A percentile compares a stretch with the other conserved stretches of the same genome.
These are phyloP conservation scores for Fusarium sp. DNA, from an alignment of 2,329 filamentous ascomycete species.

Conservation along the genomic window DNA sequence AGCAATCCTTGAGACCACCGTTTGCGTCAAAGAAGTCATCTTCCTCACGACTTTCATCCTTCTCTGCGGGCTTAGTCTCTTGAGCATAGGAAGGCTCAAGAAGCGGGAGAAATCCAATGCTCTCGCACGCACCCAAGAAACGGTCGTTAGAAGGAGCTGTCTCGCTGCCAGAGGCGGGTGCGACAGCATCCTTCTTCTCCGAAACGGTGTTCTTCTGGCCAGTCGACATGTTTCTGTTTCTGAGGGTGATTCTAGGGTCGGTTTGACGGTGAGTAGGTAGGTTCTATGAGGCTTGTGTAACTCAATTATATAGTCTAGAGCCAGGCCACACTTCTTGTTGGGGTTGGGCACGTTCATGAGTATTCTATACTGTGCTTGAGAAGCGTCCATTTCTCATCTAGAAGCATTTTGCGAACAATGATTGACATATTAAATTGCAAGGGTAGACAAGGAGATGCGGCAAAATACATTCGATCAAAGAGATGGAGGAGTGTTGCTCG, in stretches of 20 bases:
- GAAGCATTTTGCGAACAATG: background rate
- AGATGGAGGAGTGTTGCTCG: background rate
- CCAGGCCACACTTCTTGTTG: background rate
- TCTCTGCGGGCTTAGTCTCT: background rate
- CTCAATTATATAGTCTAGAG: background rate
- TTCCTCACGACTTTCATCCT: background rate
- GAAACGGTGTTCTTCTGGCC: background rate
- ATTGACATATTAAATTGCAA: background rate
- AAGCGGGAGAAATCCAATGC: background rate
- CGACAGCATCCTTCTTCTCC: background rate
- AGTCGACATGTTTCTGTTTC: background rate
- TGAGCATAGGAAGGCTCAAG: background rate
- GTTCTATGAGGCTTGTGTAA: background rate
- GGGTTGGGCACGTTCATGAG: background rate
- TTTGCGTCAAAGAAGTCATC: background rate
- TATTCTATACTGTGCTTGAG: background rate
- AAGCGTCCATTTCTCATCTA: background rate
- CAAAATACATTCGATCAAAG: background rate
- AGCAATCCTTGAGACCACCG: background rate
- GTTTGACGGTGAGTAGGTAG: background rate
- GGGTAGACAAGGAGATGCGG: background rate
- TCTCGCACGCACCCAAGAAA: background rate
- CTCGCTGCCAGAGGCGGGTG: background rate
- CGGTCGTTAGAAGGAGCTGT: background rate
- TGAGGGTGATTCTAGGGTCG: too few relatives aligned